phyloP scores from a whole-genome alignment of 2,329 filamentous ascomycete species.

The Arachnopeziza araneosa region DNA sequence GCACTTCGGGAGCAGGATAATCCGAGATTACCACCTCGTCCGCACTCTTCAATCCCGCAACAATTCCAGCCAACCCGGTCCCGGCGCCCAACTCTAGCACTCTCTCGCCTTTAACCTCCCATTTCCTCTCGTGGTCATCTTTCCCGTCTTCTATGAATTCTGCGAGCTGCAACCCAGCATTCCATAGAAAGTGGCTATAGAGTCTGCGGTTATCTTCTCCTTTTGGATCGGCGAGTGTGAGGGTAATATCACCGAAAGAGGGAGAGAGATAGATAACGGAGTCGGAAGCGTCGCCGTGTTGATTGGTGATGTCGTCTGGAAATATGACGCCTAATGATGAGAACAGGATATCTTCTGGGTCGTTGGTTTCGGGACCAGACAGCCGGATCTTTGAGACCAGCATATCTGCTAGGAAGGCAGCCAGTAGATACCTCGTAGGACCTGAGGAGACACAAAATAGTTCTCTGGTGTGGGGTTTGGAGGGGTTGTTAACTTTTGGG shows the following conservation, averaged over 20 bases:
- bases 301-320: slow-evolving; percentile 56
- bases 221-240: slow-evolving; percentile 36
- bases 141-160: slow-evolving; percentile 45
- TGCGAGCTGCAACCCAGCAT: slow-evolving; percentile 52
- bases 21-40: slow-evolving; percentile 55
- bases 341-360: slow-evolving; percentile 55
- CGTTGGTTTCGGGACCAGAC: slow-evolving; percentile 32
- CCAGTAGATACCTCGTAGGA: too few species aligned
- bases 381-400: slow-evolving; percentile 42
- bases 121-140: slow-evolving; percentile 6
- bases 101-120: slow-evolving; percentile 14
- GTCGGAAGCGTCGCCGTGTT: slow-evolving; percentile 47
- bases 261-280: slow-evolving; percentile 53
- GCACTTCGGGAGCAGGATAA: slow-evolving; percentile 57
- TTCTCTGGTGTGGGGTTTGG: not conserved
- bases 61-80: slow-evolving; percentile 48
- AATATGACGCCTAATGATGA: slow-evolving; percentile 59
- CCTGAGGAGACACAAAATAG: too few species aligned
- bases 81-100: slow-evolving; percentile 65
- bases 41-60: slow-evolving; percentile 44
- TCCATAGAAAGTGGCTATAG: slow-evolving; percentile 72
- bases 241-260: slow-evolving; percentile 27
- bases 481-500: not conserved
- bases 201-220: slow-evolving; percentile 50
- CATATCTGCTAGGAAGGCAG: slow-evolving; percentile 31